Evolutionary conservation across 2,329 filamentous ascomycete species (phyloP), one percentile per base, ranked within the genome.

Genomic region (Nannizziopsis arthrosporioides): DNA sequence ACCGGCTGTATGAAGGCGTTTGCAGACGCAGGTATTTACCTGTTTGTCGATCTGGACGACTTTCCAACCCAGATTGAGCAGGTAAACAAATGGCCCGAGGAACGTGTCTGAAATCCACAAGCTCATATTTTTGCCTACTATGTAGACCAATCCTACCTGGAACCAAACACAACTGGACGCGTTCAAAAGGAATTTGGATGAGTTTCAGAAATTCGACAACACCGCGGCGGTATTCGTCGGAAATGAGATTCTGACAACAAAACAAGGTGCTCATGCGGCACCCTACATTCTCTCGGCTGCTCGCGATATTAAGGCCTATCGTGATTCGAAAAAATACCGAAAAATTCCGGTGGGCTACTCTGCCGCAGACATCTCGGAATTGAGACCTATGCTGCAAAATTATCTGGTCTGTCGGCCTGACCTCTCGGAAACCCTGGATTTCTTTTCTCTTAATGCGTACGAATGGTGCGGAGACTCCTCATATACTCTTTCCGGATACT

Each of bases 321-420:
- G 85, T 50, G 75, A 85, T 58, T 68, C 71, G 46, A 84, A 88
- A 69, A 75, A 76, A 8, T 93, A 92, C 67, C 83, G 88, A 56
- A 72, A 81, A 37, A 86, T 94, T 54, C 87, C 86, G 9, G 74
- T 93, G 49, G 88, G 88, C 47, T 94, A 94, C 69, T 88, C 85
- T 7, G 86, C 86, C 9, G 85, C 87, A 34, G 87, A 93, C 63
- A 90, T 93, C 59, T 76, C 83, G 2, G 74, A 81, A 50, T 70
- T 81, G 11, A 75, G 78, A 11, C 78, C 78, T 22, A 81, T 79
- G 71, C 67, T 81, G 41, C 78, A 81, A 58, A 76, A 82, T 59
- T 94, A 92, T 63, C 72, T 94, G 38, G 85, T 84, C 10, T 94
- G 87, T 64, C 84, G 84, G 52, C 73, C 72, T 54, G 81, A 92